These are phyloP conservation scores for Penicillium corylophilum DNA, from an alignment of 2,329 filamentous ascomycete genomes.

Conservation along the genomic window DNA sequence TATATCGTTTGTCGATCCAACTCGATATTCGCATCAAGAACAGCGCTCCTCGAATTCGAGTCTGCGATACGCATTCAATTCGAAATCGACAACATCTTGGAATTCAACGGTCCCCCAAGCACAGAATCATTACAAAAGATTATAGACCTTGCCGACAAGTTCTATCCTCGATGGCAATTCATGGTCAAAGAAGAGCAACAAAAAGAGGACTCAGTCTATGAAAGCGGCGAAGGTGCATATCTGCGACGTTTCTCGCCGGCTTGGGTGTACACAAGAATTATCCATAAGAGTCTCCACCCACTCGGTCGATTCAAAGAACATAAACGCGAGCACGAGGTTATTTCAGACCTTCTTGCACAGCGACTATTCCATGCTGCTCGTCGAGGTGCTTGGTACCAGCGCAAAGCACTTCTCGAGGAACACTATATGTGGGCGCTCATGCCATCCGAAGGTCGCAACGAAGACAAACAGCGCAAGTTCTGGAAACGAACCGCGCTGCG, in stretches of 20 bases:
- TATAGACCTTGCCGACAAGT: slow-evolving; percentile 67
- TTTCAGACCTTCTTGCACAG: slow-evolving; percentile 75
- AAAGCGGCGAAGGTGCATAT: slow-evolving; percentile 83
- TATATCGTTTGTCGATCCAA: slow-evolving; percentile 88
- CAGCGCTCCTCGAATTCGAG: slow-evolving; percentile 82
- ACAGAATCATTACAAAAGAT: slow-evolving; percentile 66
- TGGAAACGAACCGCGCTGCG: slow-evolving; percentile 75
- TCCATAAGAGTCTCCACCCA: slow-evolving; percentile 80
- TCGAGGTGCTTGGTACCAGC: slow-evolving; percentile 90
- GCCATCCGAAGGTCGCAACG: slow-evolving; percentile 47
- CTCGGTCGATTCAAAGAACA: slow-evolving; percentile 82
- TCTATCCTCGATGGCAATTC: slow-evolving; percentile 77
- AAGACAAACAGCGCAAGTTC: slow-evolving; percentile 70
- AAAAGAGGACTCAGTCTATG: slow-evolving; percentile 75
- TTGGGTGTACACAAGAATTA: slow-evolving; percentile 88
- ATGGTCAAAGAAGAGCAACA: slow-evolving; percentile 71
- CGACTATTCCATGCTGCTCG: slow-evolving; percentile 80
- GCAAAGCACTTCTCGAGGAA: slow-evolving; percentile 90
- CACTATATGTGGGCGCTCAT: slow-evolving; percentile 78
- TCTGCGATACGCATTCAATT: slow-evolving; percentile 78
- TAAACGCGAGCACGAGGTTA: slow-evolving; percentile 69
- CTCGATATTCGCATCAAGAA: slow-evolving; percentile 80
- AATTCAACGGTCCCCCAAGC: slow-evolving; percentile 70
- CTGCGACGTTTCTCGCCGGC: slow-evolving; percentile 84
- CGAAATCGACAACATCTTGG: slow-evolving; percentile 75